A percentile compares a stretch with the other conserved stretches of the same genome.
These are phyloP conservation scores for Globisporangium nodosum DNA, from an alignment of 352 stramenopile genomes.

Conservation along the genomic window DNA sequence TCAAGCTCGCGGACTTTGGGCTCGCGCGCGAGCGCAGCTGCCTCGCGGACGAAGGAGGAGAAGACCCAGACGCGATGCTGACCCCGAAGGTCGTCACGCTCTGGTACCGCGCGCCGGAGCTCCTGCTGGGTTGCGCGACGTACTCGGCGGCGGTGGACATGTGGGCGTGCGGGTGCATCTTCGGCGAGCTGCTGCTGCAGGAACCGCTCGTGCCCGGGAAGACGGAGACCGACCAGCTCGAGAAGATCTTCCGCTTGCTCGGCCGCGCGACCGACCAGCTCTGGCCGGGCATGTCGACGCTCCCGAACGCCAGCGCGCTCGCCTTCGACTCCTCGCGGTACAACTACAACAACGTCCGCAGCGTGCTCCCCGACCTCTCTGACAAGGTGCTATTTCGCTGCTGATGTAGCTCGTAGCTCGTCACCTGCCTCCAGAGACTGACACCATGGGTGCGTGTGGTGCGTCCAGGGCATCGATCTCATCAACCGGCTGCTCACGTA, in stretches of 20 bases:
- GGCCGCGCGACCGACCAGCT: slow-evolving; percentile 53
- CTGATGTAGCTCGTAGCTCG: background rate
- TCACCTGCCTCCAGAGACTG: background rate
- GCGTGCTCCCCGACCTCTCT: slow-evolving; percentile 32
- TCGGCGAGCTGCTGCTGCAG: slow-evolving; percentile 49
- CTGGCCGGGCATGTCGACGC: slow-evolving; percentile 45
- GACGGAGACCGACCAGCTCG: slow-evolving; percentile 61
- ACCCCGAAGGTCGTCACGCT: slow-evolving; percentile 93
- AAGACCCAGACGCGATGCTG: slow-evolving; percentile 19
- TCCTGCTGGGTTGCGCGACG: slow-evolving; percentile 88
- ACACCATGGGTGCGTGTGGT: background rate
- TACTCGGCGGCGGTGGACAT: slow-evolving; percentile 92
- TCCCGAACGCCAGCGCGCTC: slow-evolving; percentile 40
- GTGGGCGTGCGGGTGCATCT: slow-evolving; percentile 72
- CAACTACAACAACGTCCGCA: slow-evolving; percentile 32
- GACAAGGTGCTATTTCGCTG: slow-evolving; percentile 15
- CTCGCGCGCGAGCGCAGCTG: slow-evolving; percentile 49
- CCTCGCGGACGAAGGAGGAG: slow-evolving; percentile 68
- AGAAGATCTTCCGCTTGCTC: slow-evolving; percentile 68
- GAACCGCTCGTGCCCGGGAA: slow-evolving; percentile 56
- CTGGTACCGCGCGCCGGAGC: slow-evolving; percentile 95
- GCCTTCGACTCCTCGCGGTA: slow-evolving; percentile 25
- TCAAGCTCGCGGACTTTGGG: slow-evolving; percentile 72
- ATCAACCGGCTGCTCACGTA: slow-evolving; percentile 47
- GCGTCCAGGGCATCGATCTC: slow-evolving; percentile 31